phyloP scores from a whole-genome alignment of 331 rosid genomes.

The Prunus yedoensis region DNA sequence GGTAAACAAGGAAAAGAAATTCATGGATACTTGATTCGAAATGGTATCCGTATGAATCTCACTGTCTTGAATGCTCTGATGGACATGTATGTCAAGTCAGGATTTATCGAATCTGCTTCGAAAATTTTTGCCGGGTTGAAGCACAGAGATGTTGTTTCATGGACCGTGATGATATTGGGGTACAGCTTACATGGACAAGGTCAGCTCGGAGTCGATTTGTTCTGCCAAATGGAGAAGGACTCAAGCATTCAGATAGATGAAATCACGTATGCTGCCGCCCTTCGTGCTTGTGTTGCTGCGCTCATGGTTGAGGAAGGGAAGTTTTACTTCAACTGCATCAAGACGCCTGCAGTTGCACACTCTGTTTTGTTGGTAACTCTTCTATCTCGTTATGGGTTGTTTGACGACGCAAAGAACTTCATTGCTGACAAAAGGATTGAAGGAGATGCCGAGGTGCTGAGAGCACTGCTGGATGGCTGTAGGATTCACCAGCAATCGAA shows the following conservation, averaged over 20 bases:
- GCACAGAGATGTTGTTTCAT: slow-evolving; percentile 51
- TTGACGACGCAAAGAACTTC: slow-evolving; percentile 47
- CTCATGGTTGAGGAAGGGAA: slow-evolving; percentile 58
- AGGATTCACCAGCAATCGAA: slow-evolving; percentile 41
- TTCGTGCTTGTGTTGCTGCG: slow-evolving; percentile 63
- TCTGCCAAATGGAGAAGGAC: slow-evolving; percentile 42
- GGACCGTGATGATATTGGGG: slow-evolving; percentile 65
- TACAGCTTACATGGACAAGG: slow-evolving; percentile 70
- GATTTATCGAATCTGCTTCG: slow-evolving; percentile 46
- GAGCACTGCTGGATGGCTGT: slow-evolving; percentile 64
- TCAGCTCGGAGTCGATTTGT: slow-evolving; percentile 47
- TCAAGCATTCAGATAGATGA: slow-evolving; percentile 36
- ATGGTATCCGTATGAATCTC: slow-evolving; percentile 37
- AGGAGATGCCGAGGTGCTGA: slow-evolving; percentile 42
- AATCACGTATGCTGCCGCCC: slow-evolving; percentile 45
- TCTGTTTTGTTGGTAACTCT: slow-evolving; percentile 50
- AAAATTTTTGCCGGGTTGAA: slow-evolving; percentile 44
- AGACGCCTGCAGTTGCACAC: slow-evolving; percentile 38
- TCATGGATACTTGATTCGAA: slow-evolving; percentile 65
- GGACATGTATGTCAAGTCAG: slow-evolving; percentile 76
- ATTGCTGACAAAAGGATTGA: slow-evolving; percentile 36
- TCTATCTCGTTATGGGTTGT: slow-evolving; percentile 43
- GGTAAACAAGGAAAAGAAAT: slow-evolving; percentile 62
- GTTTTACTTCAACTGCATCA: slow-evolving; percentile 42
- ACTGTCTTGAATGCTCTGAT: slow-evolving; percentile 55